A percentile compares a stretch with the other conserved stretches of the same genome.
phyloP scores from a whole-genome alignment of 495 filamentous ascomycete species.

The Penicillium cataractarum region DNA sequence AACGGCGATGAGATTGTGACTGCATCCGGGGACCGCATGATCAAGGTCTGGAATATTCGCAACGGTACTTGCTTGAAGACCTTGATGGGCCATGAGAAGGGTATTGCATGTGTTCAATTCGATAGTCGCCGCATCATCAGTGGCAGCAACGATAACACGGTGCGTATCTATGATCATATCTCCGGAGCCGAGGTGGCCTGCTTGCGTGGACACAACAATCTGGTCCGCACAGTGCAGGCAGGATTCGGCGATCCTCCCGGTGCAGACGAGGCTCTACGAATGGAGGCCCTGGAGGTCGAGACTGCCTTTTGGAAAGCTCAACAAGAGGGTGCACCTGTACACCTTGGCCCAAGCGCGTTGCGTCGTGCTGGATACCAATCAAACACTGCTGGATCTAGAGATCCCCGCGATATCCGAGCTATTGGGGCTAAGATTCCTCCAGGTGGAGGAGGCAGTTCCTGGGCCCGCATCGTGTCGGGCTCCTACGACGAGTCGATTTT shows the following conservation, averaged over 20 bases:
- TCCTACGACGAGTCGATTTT: constrained; percentile 95
- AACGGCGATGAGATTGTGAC: constrained; percentile 86
- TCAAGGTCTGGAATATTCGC: constrained; percentile 92
- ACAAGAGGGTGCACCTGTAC: constrained; percentile 57
- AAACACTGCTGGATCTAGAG: constrained; percentile 73
- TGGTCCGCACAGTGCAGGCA: constrained; percentile 93
- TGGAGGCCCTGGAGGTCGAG: constrained; percentile 74
- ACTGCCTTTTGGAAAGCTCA: constrained; percentile 70
- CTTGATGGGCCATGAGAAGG: constrained; percentile 85
- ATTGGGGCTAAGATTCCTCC: constrained; percentile 83
- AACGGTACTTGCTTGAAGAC: constrained; percentile 75
- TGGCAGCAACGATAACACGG: constrained; percentile 92
- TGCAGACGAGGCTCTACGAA: constrained; percentile 68
- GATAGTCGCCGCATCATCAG: constrained; percentile 96
- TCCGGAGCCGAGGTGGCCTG: constrained; percentile 87
- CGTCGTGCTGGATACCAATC: constrained; percentile 54
- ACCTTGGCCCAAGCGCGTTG: constrained; percentile 40
- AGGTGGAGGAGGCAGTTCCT: constrained; percentile 82
- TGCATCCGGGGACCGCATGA: constrained; percentile 86
- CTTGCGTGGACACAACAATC: constrained; percentile 73
- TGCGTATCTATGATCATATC: constrained; percentile 87
- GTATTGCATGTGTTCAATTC: constrained; percentile 96
- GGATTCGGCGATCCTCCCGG: constrained; percentile 89
- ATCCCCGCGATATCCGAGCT: constrained; percentile 75
- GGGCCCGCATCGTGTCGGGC: constrained; percentile 89